A percentile compares a stretch with the other conserved stretches of the same genome.
These are phyloP conservation scores for Bipolaris cookei DNA, from an alignment of 2,329 filamentous ascomycete genomes.

Conservation along the genomic window DNA sequence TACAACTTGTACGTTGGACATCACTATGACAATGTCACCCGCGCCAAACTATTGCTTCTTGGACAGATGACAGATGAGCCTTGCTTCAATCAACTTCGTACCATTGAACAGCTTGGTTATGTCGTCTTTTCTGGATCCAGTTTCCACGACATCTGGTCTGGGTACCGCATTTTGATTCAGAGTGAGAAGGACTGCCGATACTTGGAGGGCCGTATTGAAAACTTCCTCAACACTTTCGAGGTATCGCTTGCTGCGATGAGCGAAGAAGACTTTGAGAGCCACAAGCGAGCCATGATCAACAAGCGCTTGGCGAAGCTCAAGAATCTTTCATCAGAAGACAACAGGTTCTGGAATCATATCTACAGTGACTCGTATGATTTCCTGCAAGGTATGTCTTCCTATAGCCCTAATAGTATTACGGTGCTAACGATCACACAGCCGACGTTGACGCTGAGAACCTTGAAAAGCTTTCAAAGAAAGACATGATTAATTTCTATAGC, in stretches of 20 bases:
- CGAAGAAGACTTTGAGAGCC: slow-evolving; percentile 82
- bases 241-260: slow-evolving; percentile 75
- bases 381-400: slow-evolving; percentile 69
- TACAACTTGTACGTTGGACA: slow-evolving; percentile 55
- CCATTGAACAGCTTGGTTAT: slow-evolving; percentile 97
- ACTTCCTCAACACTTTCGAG: slow-evolving; percentile 75
- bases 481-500: slow-evolving; percentile 80
- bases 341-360: slow-evolving; percentile 84
- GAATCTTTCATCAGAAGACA: slow-evolving; percentile 85
- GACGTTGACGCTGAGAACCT: slow-evolving; percentile 79
- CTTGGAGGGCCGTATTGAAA: slow-evolving; percentile 84
- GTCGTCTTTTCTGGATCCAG: slow-evolving; percentile 86
- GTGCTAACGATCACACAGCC: slow-evolving; percentile 53
- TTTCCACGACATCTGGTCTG: slow-evolving; percentile 74
- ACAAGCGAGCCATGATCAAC: slow-evolving; percentile 88
- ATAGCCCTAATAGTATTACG: neutral
- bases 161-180: slow-evolving; percentile 90
- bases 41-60: slow-evolving; percentile 80
- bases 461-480: slow-evolving; percentile 74
- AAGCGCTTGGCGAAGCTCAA: slow-evolving; percentile 90
- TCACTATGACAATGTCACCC: slow-evolving; percentile 66
- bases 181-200: slow-evolving; percentile 86
- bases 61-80: slow-evolving; percentile 93
- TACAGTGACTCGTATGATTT: slow-evolving; percentile 89
- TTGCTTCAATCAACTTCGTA: slow-evolving; percentile 90